phyloP scores from a whole-genome alignment of 163 green algal species.

The Chlamydomonas reinhardtii region DNA sequence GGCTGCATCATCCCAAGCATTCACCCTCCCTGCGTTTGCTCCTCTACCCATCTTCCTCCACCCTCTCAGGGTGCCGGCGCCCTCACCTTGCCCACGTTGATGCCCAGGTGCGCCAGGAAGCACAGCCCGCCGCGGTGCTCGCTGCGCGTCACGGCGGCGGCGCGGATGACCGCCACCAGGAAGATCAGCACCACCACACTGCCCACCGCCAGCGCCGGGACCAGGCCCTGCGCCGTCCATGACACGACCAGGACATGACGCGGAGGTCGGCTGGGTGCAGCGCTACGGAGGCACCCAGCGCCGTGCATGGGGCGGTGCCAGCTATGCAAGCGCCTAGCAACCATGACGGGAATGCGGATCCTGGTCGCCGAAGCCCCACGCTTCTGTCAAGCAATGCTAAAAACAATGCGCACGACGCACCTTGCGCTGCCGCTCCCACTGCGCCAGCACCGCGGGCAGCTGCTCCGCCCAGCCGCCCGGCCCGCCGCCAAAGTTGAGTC shows the following conservation, averaged over 20 bases:
- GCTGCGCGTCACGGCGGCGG: slow-evolving; percentile 49
- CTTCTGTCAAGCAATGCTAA: too few relatives aligned
- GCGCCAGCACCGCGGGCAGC: slow-evolving; percentile 25
- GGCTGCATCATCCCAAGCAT: not conserved
- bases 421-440: slow-evolving; percentile 33
- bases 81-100: slow-evolving; percentile 61
- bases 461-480: slow-evolving; percentile 7
- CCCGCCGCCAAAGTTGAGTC: not conserved
- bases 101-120: slow-evolving; percentile 68
- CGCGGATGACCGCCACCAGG: slow-evolving; percentile 57
- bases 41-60: not conserved
- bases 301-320: too few relatives aligned
- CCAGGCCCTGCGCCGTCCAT: slow-evolving; percentile 41
- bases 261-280: too few relatives aligned
- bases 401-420: slow-evolving; percentile 2
- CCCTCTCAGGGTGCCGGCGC: too few relatives aligned
- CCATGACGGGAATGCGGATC: too few relatives aligned
- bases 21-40: not conserved
- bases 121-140: slow-evolving; percentile 60
- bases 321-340: too few relatives aligned
- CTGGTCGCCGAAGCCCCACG: too few relatives aligned
- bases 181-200: slow-evolving; percentile 59
- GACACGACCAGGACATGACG: too few relatives aligned
- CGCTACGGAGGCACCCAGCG: too few relatives aligned
- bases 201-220: slow-evolving; percentile 53